Evolutionary conservation across 2,329 filamentous ascomycete genomes (phyloP), one percentile per base, ranked within the genome.

Genomic region (Ceratocystis smalleyi): DNA sequence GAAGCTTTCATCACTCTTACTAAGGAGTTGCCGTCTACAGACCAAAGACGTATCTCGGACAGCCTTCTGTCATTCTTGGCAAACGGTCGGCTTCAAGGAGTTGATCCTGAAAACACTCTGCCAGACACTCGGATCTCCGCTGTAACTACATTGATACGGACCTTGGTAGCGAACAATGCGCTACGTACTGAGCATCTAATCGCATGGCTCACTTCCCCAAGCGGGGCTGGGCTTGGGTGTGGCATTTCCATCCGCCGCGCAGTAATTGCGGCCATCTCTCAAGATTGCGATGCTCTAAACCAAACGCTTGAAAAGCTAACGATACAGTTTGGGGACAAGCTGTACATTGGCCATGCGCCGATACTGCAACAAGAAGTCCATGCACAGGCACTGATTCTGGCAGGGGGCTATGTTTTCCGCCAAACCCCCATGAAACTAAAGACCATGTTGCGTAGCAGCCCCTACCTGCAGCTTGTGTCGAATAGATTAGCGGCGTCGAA

Each of bases 311-410:
- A 91, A 69, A 89, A 84, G 70, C 82, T 80, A 60, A 76, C 96
- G 60, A 77, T 77, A 47, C 82, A 87, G 60, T 96, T 97, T 72
- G 89, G 89, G 0, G 91, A 96, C 69, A 83, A 87, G 61, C 77
- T 97, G 10, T 95, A 91, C 70, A 90, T 97, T 69, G 88, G 84
- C 65, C 91, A 97, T 73, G 83, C 87, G 0, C 86, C 91, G 4
- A 82, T 88, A n/a, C 71, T 94, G 47, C 88, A 91, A 70, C 94
- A 99, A 79, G 89, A 97, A 80, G 90, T 85, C 30, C 87, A 91
- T 71, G 82, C 88, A 1, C 89, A 97, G 73, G 80, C 88, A 5
- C 75, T 96, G 2, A 81, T 96, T 0, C 77, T 97, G 2, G 79
- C 83, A 57, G 86, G 89, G 12, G 89, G 91, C 8, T 91, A 90